phyloP scores from a whole-genome alignment of 805 yeast species.

The Barnettozyma vustinii region DNA sequence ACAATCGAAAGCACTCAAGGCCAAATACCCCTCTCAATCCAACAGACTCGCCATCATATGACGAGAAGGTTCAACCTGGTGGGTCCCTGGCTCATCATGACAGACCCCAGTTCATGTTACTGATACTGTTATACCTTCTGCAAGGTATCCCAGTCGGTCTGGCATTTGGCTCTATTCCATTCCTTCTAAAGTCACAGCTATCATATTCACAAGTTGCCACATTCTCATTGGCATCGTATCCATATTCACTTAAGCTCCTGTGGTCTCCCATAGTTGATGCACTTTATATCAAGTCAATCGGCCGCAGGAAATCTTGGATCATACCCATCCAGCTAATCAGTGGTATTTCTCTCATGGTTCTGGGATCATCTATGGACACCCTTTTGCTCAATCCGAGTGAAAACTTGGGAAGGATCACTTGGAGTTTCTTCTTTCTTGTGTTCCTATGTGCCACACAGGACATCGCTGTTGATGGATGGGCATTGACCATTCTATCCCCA shows the following conservation, averaged over 20 bases:
- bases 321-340: constrained; percentile 86
- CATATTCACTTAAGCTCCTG: constrained; percentile 83
- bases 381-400: constrained; percentile 44
- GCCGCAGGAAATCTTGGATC: constrained; percentile 91
- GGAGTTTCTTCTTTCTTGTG: constrained; percentile 69
- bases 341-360: constrained; percentile 55
- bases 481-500: constrained; percentile 76
- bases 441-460: constrained; percentile 96
- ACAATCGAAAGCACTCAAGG: constrained; percentile 4
- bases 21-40: constrained; percentile 1
- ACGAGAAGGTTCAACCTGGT: constrained; percentile 2
- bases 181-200: constrained; percentile 73
- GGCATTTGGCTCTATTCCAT: constrained; percentile 93
- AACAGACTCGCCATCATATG: neutral
- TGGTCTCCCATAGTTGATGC: constrained; percentile 98
- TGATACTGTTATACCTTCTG: constrained; percentile 70
- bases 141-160: constrained; percentile 98
- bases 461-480: constrained; percentile 99
- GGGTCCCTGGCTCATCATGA: constrained; percentile 39
- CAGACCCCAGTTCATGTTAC: constrained; percentile 65
- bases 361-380: constrained; percentile 56
- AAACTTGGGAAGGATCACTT: constrained; percentile 54
- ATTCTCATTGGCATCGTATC: constrained; percentile 89
- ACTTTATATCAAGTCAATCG: constrained; percentile 56
- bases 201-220: constrained; percentile 87